Conservation (phyloP, 73 alveolate genomes). For the Urostyla sp. region DNA sequence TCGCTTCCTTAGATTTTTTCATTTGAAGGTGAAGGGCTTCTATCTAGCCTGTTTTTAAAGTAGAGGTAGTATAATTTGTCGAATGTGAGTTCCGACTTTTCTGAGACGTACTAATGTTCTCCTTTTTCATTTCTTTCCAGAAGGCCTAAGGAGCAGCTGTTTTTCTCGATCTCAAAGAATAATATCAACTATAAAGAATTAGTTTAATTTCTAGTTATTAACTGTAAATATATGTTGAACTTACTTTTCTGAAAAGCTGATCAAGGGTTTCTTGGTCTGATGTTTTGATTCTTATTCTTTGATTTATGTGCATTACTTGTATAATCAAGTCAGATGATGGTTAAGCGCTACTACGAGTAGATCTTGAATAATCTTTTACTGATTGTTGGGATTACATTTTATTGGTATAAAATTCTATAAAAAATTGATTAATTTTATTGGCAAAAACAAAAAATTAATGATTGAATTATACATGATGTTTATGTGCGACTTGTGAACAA, state of each 20-base stretch:
- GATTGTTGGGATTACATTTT: slow-evolving; percentile 11
- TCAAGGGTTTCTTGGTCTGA: slow-evolving; percentile 33
- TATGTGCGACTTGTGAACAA: slow-evolving; percentile 51
- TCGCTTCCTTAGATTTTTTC: no score
- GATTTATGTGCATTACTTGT: slow-evolving; percentile 49
- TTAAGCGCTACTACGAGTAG: slow-evolving; percentile 2
- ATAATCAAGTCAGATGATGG: slow-evolving; percentile 15
- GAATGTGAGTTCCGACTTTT: neutral
- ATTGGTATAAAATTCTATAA: neutral
- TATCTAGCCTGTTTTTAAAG: slow-evolving; percentile 34
- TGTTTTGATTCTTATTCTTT: slow-evolving; percentile 16
- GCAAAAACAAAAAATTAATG: no score
- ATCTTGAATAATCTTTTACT: slow-evolving; percentile 17
- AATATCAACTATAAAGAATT: slow-evolving; percentile 2
- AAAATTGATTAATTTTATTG: slow-evolving; percentile 11
- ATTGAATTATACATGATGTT: no score
- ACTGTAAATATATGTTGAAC: no score
- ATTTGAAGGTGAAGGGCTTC: neutral
- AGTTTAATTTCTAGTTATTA: neutral
- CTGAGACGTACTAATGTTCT: slow-evolving; percentile 19
- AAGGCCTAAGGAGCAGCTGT: slow-evolving; percentile 6
- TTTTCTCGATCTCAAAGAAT: slow-evolving; percentile 17
- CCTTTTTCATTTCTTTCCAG: slow-evolving; percentile 33
- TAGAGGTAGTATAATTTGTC: slow-evolving; percentile 45
- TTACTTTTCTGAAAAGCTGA: slow-evolving; percentile 17